These are phyloP conservation scores for Anthoceros angustus DNA, from an alignment of 225 moss, liverwort and hornwort species.

Conservation along the genomic window DNA sequence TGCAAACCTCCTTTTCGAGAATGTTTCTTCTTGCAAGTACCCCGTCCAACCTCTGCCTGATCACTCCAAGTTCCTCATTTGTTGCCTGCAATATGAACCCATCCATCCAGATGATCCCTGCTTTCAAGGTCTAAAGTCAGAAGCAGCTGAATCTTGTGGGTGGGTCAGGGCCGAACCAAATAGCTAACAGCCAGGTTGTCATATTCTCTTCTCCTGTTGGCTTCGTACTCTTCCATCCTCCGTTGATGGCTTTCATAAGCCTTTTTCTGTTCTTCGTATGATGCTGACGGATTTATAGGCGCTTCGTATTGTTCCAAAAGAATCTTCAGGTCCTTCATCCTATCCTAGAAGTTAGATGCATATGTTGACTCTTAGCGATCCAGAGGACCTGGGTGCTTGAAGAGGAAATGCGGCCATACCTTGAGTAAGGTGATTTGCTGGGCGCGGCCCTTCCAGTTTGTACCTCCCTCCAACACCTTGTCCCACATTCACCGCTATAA, in stretches of 20 bases:
- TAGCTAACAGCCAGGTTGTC: conserved; percentile 59
- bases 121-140: too few relatives aligned
- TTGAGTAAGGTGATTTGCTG: conserved; percentile 62
- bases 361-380: too few relatives aligned
- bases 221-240: conserved; percentile 48
- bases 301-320: conserved; percentile 15
- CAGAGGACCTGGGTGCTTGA: too few relatives aligned
- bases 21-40: conserved; percentile 35
- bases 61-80: conserved; percentile 38
- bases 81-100: conserved; percentile 16
- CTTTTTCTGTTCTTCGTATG: conserved; percentile 38
- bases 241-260: conserved; percentile 61
- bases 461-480: conserved; percentile 69
- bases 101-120: too few relatives aligned
- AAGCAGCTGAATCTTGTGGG: too few relatives aligned
- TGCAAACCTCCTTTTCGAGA: conserved; percentile 36
- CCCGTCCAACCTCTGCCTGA: conserved; percentile 45
- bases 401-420: too few relatives aligned
- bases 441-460: conserved; percentile 65
- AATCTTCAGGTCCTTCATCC: not conserved
- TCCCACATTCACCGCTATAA: conserved; percentile 1
- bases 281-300: conserved; percentile 18
- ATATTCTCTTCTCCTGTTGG: conserved; percentile 50
- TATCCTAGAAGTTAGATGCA: not conserved
- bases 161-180: conserved; percentile 31